These are phyloP conservation scores for Mycena galericulata DNA, from an alignment of 768 basidiomycete species.

Conservation along the genomic window DNA sequence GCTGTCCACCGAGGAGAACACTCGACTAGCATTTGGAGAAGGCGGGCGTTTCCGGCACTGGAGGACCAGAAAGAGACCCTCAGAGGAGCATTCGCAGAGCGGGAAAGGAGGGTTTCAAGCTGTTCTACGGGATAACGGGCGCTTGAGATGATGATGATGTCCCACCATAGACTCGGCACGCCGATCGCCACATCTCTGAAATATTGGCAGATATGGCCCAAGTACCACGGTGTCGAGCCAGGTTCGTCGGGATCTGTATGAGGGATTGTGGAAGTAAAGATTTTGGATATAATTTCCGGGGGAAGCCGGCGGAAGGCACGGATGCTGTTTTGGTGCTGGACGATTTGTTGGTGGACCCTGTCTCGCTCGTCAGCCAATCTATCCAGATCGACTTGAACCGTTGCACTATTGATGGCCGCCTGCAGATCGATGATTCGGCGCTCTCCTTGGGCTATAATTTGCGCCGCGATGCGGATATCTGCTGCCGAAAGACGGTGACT, in stretches of 20 bases:
- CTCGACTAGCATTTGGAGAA: constrained; percentile 6
- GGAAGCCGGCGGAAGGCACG: constrained; percentile 6
- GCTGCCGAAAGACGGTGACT: constrained; percentile 9
- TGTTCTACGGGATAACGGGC: not conserved
- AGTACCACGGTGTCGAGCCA: constrained; percentile 14
- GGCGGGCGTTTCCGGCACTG: not conserved
- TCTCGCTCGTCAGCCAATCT: not conserved
- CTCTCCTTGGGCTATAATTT: not conserved
- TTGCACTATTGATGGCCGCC: not conserved
- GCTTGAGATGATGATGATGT: not conserved
- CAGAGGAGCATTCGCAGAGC: constrained; percentile 2
- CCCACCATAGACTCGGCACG: not conserved
- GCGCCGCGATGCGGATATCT: constrained; percentile 3
- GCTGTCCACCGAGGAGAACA: constrained; percentile 5
- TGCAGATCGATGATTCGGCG: not conserved
- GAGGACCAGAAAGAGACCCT: constrained; percentile 7
- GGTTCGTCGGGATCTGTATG: not conserved
- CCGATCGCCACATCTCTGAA: constrained; percentile 11
- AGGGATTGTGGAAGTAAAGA: not conserved
- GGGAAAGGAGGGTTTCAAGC: constrained; percentile 12
- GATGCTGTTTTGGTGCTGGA: not conserved
- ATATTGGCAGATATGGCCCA: constrained; percentile 24
- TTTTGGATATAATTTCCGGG: constrained; percentile 14
- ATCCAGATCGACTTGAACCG: not conserved
- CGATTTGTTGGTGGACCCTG: not conserved